Percentiles rank a stretch among this genome's conserved stretches.
phyloP scores from a whole-genome alignment of 2,329 filamentous ascomycete genomes.

The Talaromyces sp. region DNA sequence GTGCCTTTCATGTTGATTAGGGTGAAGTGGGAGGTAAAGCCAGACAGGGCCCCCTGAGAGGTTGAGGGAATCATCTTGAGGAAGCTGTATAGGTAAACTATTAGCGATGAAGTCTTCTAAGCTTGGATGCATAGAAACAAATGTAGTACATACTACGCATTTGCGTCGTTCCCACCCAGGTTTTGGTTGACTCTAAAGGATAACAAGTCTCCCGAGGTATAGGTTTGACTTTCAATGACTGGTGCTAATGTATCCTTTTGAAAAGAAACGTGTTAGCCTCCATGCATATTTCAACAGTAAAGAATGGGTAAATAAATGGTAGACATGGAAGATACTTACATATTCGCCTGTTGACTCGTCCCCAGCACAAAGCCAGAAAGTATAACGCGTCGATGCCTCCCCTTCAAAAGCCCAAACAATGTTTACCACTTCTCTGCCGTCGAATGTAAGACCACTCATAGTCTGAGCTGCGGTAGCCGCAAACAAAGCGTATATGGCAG shows the following conservation, averaged over 20 bases:
- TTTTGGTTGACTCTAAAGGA: slow-evolving; percentile 49
- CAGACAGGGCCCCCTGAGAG: slow-evolving; percentile 49
- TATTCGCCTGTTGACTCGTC: slow-evolving; percentile 55
- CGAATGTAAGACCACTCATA: slow-evolving; percentile 52
- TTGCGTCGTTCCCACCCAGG: slow-evolving; percentile 49
- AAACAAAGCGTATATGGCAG: slow-evolving; percentile 41
- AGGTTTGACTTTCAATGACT: slow-evolving; percentile 42
- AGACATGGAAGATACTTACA: slow-evolving; percentile 38
- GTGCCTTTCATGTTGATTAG: slow-evolving; percentile 65
- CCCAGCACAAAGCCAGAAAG: slow-evolving; percentile 63
- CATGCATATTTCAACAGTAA: not conserved
- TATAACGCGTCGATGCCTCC: slow-evolving; percentile 44
- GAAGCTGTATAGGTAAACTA: slow-evolving; percentile 48
- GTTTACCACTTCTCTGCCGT: slow-evolving; percentile 53
- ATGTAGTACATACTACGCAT: slow-evolving; percentile 57
- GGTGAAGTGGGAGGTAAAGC: slow-evolving; percentile 67
- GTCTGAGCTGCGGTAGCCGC: slow-evolving; percentile 55
- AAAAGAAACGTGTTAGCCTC: slow-evolving; percentile 3
- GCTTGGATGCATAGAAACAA: not conserved
- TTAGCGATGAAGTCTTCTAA: not conserved
- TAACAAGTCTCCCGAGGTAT: slow-evolving; percentile 45
- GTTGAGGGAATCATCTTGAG: slow-evolving; percentile 61
- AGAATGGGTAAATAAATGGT: not conserved
- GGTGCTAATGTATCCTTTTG: slow-evolving; percentile 45
- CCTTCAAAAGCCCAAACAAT: slow-evolving; percentile 23